Percentiles rank a stretch among this genome's conserved stretches.
Evolutionary conservation across 176 grass and related monocot genomes (phyloP).

Genomic region (Saccharum officinarum): DNA sequence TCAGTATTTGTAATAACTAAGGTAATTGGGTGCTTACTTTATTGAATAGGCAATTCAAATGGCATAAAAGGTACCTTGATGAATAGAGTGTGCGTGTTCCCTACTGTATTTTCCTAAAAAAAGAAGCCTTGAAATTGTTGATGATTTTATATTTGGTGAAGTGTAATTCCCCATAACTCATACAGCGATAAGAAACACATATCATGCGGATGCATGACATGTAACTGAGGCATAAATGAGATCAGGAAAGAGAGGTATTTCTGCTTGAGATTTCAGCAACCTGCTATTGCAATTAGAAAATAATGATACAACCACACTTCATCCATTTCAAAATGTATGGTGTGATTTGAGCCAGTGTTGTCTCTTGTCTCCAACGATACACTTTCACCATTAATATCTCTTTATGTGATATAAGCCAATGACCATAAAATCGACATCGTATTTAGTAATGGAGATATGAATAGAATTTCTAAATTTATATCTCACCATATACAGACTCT

Average conservation of each 20-base stretch:
- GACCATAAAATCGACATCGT: background rate
- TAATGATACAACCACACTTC: conserved; percentile 14
- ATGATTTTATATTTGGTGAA: background rate
- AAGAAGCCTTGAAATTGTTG: background rate
- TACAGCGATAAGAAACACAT: background rate
- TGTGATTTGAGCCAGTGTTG: background rate
- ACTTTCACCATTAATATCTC: background rate
- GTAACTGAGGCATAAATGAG: conserved; percentile 1
- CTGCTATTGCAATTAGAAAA: conserved; percentile 20
- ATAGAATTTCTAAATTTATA: background rate
- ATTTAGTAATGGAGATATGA: background rate
- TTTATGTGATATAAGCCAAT: background rate
- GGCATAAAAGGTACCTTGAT: background rate
- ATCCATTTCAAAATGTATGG: background rate
- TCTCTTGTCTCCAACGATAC: background rate
- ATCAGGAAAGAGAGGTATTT: conserved; percentile 13
- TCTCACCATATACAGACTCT: background rate
- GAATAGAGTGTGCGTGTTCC: background rate
- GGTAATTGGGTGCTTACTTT: background rate
- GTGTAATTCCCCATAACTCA: background rate
- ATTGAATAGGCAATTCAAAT: background rate
- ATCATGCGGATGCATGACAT: background rate
- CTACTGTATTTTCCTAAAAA: background rate
- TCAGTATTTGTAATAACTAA: background rate
- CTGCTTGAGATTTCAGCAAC: conserved; percentile 10